phyloP scores from a whole-genome alignment of 2,329 filamentous ascomycete species.

The Acephala macrosclerotiorum region DNA sequence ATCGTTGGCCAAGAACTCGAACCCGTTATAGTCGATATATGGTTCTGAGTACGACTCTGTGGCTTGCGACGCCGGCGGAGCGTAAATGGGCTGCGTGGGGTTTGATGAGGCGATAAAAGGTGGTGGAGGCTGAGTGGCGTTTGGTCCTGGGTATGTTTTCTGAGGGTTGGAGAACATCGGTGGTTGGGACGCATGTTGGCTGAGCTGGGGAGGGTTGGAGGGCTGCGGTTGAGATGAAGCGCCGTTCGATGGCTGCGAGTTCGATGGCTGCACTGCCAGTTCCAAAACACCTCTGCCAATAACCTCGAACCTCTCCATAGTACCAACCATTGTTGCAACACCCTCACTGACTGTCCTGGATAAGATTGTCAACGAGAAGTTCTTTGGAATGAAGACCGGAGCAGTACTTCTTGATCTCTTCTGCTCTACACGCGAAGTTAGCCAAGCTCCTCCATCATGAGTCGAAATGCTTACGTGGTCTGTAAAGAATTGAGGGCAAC shows the following conservation, averaged over 20 bases:
- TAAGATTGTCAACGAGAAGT: conserved; percentile 18
- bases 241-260: conserved; percentile 18
- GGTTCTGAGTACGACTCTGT: conserved; percentile 22
- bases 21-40: conserved; percentile 22
- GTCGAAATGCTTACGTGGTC: conserved; percentile 20
- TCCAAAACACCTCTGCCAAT: conserved; percentile 28
- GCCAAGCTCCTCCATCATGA: conserved; percentile 6
- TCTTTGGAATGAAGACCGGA: conserved; percentile 8
- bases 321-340: conserved; percentile 24
- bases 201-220: conserved; percentile 20
- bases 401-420: conserved; percentile 20
- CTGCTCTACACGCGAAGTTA: conserved; percentile 22
- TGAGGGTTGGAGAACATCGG: conserved; percentile 7
- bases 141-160: conserved; percentile 20
- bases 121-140: conserved; percentile 22
- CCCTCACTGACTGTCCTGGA: conserved; percentile 21
- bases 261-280: conserved; percentile 24
- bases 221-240: conserved; percentile 22
- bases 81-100: conserved; percentile 13
- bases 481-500: conserved; percentile 19
- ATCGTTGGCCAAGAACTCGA: conserved; percentile 26
- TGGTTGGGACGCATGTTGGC: conserved; percentile 10
- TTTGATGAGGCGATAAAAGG: conserved; percentile 9
- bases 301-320: conserved; percentile 29
- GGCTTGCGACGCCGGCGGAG: conserved; percentile 8